Evolutionary conservation across 2,329 filamentous ascomycete species (phyloP).

Genomic region (Volutella citrinella): DNA sequence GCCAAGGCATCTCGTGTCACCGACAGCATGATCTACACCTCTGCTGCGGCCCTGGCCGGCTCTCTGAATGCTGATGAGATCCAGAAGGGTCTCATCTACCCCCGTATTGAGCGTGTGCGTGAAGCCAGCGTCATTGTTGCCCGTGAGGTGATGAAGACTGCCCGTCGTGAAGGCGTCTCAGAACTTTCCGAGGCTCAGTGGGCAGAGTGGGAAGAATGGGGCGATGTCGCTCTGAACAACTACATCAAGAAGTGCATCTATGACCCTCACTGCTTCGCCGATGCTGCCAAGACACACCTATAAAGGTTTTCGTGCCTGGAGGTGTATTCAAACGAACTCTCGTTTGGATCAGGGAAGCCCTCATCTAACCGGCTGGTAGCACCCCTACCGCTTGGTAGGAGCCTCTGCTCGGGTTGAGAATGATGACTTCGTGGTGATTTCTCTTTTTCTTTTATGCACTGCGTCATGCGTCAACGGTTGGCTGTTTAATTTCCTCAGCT

Average conservation of each 20-base stretch:
- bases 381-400: no score
- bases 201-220: constrained; percentile 71
- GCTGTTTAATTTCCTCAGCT: constrained; percentile 23
- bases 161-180: constrained; percentile 77
- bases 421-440: constrained; percentile 18
- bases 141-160: constrained; percentile 88
- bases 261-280: constrained; percentile 48
- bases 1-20: constrained; percentile 84
- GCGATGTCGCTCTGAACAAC: constrained; percentile 57
- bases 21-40: constrained; percentile 95
- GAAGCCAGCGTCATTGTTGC: constrained; percentile 86
- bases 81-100: constrained; percentile 83
- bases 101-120: constrained; percentile 83
- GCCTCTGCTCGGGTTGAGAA: constrained; percentile 18
- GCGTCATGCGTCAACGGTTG: constrained; percentile 26
- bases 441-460: constrained; percentile 21
- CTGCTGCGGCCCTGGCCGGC: constrained; percentile 75
- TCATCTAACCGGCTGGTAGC: no score
- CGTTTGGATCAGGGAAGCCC: no score
- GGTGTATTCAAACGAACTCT: constrained; percentile 10
- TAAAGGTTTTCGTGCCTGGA: constrained; percentile 14
- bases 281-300: constrained; percentile 32
- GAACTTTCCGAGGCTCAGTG: constrained; percentile 65
- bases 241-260: constrained; percentile 62
- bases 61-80: constrained; percentile 80